Evolutionary conservation across 2,329 filamentous ascomycete species (phyloP).

Genomic region (Aspergillus aculeatus): DNA sequence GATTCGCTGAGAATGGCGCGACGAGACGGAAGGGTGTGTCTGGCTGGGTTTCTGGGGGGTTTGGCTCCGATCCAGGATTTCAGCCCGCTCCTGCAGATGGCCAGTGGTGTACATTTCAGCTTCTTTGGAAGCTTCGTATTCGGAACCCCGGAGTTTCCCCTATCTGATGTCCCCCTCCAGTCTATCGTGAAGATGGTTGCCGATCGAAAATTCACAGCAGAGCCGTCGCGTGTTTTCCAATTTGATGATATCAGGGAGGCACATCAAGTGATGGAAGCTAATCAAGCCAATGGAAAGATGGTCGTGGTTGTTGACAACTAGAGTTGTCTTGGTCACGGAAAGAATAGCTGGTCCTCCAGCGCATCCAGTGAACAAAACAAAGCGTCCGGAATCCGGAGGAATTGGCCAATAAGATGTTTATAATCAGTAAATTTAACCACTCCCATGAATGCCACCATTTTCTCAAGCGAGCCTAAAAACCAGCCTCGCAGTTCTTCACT

Average conservation of each 20-base stretch:
- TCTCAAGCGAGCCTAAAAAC: too few species aligned
- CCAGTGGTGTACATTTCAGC: conserved; percentile 47
- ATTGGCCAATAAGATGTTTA: too few species aligned
- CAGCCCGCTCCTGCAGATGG: conserved; percentile 48
- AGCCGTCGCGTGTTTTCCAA: conserved; percentile 3
- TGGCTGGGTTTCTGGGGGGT: conserved; percentile 45
- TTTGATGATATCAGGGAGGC: conserved; percentile 10
- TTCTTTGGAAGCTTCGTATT: conserved; percentile 35
- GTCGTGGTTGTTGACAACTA: conserved; percentile 5
- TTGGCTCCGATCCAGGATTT: conserved; percentile 41
- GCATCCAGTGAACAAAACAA: too few species aligned
- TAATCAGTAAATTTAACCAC: too few species aligned
- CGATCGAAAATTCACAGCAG: conserved; percentile 24
- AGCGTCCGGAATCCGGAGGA: too few species aligned
- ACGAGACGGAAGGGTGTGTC: conserved; percentile 38
- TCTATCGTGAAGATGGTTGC: conserved; percentile 41
- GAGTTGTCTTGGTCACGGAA: not conserved
- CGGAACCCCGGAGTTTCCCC: conserved; percentile 25
- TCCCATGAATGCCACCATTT: too few species aligned
- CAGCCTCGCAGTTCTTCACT: too few species aligned
- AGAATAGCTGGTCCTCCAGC: too few species aligned
- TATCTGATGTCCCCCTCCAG: conserved; percentile 41
- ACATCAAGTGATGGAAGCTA: conserved; percentile 10
- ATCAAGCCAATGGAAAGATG: conserved; percentile 10
- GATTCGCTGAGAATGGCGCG: conserved; percentile 40